Evolutionary conservation across 2,329 filamentous ascomycete genomes (phyloP), one percentile per base, ranked within the genome.

Genomic region (Penicillium brasilianum): DNA sequence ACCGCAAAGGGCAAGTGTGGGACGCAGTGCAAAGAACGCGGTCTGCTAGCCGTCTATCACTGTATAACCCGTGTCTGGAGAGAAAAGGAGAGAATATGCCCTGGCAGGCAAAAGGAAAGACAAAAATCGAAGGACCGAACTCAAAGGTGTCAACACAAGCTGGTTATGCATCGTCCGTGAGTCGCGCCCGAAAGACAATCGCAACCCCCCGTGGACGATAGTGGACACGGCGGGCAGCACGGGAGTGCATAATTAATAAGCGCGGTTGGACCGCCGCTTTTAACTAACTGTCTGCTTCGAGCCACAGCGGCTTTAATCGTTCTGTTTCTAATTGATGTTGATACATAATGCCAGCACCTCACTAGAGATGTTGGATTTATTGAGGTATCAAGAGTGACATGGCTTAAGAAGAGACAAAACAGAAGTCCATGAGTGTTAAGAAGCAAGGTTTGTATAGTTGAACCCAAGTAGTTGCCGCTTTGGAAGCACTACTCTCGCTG

Each of bases 1-100:
- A 8, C 52, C 46, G 44, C 37, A 60, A 51, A 34, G 44, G 44
- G 52, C 22, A 39, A 51, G 25, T 61, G 52, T 55, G 36, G 53
- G 53, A 52, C 22, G 43, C 49, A 32, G 22, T 53, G 51, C n/a
- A 22, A n/a, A 52, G 50, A 30, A 50, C 44, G 50, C 36, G 58
- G 11, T 52, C 14, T 48, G 18, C 18, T 37, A 46, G 46, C 39
- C 18, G 37, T 56, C 44, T 58, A 58, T 49, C 36, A 41, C 44
- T 18, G 53, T 58, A 61, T 62, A 37, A 37, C 51, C 53, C 25
- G 16, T 32, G 39, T 6, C 43, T 7, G 20, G 18, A 20, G 6
- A 28, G 43, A 46, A 28, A 25, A 48, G 18, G 32, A 13, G 36
- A 56, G 39, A 18, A 14, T 37, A 36, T 14, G 14, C 16, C 55